Evolutionary conservation across 2,329 filamentous ascomycete genomes (phyloP), one percentile per base, ranked within the genome.

Genomic region (Knufia fluminis): DNA sequence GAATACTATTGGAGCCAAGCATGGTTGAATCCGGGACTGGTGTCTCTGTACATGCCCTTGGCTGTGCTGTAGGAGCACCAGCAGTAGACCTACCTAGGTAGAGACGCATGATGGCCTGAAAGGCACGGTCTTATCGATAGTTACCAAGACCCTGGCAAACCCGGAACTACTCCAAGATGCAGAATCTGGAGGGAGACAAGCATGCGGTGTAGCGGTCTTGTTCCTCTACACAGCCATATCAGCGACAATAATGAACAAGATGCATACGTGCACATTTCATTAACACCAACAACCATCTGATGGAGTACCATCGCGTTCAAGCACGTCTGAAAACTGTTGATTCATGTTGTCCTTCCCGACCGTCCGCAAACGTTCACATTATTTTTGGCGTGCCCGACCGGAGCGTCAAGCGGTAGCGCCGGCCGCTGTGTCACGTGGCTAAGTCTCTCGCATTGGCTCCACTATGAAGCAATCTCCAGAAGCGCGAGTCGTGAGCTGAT

Each of bases 1-100:
- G 12, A 22, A n/a, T 40, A 32, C 22, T 16, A 48, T 48, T 48
- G 45, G 45, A 48, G 33, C 33, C 45, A 40, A 40, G 20, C 22
- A 24, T 23, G 24, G 23, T 48, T 19, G 31, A 28, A 17, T 48
- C 45, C 33, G 45, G 22, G 14, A 22, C 20, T 48, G 45, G 45
- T 35, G 45, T 31, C 22, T 9, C 12, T 22, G n/a, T 7, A 48
- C 10, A 36, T n/a, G 33, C 9, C 33, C 33, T 16, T 22, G 38
- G 38, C 19, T 19, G 7, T 23, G 7, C 35, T 38, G 14, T 7
- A 38, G 14, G 35, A n/a, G 14, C 35, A 38, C 35, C 12, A 22
- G 38, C 33, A 4, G 33, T n/a, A 36, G 33, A 31, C 7, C 14
- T 14, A 31, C 7, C 28, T 7, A 31, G 28, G 28, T 7, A 14